Evolutionary conservation across 2,329 filamentous ascomycete species (phyloP).

Genomic region (Exophiala calicioides): DNA sequence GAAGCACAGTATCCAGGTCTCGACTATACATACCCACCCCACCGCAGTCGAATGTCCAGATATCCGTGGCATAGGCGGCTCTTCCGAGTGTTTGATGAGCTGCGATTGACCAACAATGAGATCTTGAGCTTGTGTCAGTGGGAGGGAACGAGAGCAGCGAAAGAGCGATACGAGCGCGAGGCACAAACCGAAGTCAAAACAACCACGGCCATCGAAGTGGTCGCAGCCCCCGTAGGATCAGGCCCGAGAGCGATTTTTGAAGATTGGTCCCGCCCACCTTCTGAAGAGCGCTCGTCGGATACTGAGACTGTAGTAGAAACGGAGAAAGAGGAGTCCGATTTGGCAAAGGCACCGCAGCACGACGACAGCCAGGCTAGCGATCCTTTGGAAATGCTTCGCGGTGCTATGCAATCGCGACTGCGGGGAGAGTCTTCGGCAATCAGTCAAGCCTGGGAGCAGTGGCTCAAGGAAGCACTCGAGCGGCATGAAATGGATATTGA

Average conservation of each 20-base stretch:
- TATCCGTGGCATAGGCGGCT: slow-evolving; percentile 63
- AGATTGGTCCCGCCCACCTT: slow-evolving; percentile 4
- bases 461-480: slow-evolving; percentile 59
- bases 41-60: slow-evolving; percentile 62
- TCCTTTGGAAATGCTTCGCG: slow-evolving; percentile 12
- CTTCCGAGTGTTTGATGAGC: slow-evolving; percentile 62
- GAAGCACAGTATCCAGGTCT: slow-evolving; percentile 68
- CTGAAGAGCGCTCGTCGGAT: not conserved
- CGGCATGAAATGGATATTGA: slow-evolving; percentile 24
- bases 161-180: slow-evolving; percentile 52
- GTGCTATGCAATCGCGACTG: slow-evolving; percentile 17
- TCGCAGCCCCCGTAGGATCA: slow-evolving; percentile 21
- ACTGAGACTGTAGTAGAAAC: slow-evolving; percentile 5
- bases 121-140: slow-evolving; percentile 64
- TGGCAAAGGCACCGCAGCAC: slow-evolving; percentile 20
- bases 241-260: slow-evolving; percentile 21
- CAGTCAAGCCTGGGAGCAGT: slow-evolving; percentile 53
- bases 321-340: slow-evolving; percentile 27
- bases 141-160: slow-evolving; percentile 52
- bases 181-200: slow-evolving; percentile 61
- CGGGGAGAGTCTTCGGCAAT: slow-evolving; percentile 9
- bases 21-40: slow-evolving; percentile 63
- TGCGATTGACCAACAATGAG: slow-evolving; percentile 60
- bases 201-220: slow-evolving; percentile 62
- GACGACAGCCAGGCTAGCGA: slow-evolving; percentile 4